Conservation (phyloP, 805 yeast genomes). For the Suhomyces emberorum region DNA sequence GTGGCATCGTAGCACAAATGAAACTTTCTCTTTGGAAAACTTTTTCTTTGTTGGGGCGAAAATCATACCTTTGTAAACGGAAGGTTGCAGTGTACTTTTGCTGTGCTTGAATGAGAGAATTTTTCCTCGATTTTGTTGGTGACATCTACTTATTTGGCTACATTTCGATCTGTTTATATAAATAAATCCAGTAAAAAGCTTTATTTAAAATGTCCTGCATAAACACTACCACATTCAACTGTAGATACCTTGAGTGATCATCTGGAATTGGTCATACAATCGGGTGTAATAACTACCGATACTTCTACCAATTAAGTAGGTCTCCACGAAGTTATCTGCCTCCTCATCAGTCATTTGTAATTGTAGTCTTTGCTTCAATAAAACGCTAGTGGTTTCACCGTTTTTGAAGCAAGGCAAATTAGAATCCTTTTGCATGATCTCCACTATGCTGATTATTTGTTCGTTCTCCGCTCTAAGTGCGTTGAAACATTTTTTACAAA, state of each 20-base stretch:
- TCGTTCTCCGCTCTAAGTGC: slow-evolving; percentile 71
- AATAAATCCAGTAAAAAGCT: not conserved
- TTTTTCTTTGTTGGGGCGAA: too few relatives aligned
- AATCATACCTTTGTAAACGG: too few relatives aligned
- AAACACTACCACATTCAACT: slow-evolving; percentile 31
- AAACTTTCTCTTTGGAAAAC: too few relatives aligned
- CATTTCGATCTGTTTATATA: not conserved
- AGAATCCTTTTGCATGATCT: slow-evolving; percentile 91
- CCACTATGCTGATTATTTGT: slow-evolving; percentile 77
- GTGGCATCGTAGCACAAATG: not conserved
- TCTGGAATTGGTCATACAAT: slow-evolving; percentile 90
- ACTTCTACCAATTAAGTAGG: slow-evolving; percentile 71
- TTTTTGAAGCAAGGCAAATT: slow-evolving; percentile 86
- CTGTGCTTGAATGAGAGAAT: too few relatives aligned
- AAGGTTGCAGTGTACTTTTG: too few relatives aligned
- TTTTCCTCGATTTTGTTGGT: too few relatives aligned
- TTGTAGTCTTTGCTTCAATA: slow-evolving; percentile 79
- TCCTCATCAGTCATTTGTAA: slow-evolving; percentile 69
- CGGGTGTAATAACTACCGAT: slow-evolving; percentile 86
- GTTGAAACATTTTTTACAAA: slow-evolving; percentile 71
- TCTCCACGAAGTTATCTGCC: slow-evolving; percentile 75
- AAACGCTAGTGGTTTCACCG: slow-evolving; percentile 78
- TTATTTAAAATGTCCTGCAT: not conserved
- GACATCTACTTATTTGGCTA: too few relatives aligned
- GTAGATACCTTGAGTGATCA: slow-evolving; percentile 93